Evolutionary conservation across 768 basidiomycete genomes (phyloP), one percentile per base, ranked within the genome.

Genomic region (Termitomyces sp.): DNA sequence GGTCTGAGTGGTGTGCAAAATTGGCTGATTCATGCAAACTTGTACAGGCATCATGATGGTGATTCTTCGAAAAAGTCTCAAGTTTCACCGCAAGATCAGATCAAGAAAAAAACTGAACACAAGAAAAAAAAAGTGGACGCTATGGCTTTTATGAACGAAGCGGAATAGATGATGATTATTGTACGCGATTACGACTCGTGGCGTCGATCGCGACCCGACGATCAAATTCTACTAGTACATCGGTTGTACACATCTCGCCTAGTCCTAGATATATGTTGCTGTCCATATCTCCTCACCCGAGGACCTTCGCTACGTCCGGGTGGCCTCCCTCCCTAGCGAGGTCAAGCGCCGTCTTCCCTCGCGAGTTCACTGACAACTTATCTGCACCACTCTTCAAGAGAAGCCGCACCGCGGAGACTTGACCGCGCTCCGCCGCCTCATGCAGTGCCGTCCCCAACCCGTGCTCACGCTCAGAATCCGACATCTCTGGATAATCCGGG

Each of bases 391-490:
- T 40, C 36, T 57, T 50, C 40, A 60, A 48, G 42, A 60, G 59
- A 5, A 51, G 22, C 24, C 40, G 48, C 11, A 59, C 64, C 6
- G 65, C 59, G 24, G 59, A 56, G 12, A 33, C 45, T n/a, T 65
- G 66, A 24, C 59, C 59, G n/a, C 49, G 50, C 18, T 44, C 39
- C 24, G 65, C 66, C 7, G 66, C 62, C 15, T 60, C 62, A 40
- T 65, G 62, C 13, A 67, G 56, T 28, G 64, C 66, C 3, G 61
- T 67, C 44, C 66, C 66, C 8, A 67, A 45, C 11, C 66, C 66
- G 7, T 58, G 38, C 44, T 57, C 55, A n/a, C 65, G 58, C 57
- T 67, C 64, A 2, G 28, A 49, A 3, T 22, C 20, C 57, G 40
- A 32, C 59, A 59, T 67, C 45, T 57, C 57, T 18, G 39, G 44